Evolutionary conservation across 352 stramenopile genomes (phyloP), one percentile per base, ranked within the genome.

Genomic region (Peronospora destructor): DNA sequence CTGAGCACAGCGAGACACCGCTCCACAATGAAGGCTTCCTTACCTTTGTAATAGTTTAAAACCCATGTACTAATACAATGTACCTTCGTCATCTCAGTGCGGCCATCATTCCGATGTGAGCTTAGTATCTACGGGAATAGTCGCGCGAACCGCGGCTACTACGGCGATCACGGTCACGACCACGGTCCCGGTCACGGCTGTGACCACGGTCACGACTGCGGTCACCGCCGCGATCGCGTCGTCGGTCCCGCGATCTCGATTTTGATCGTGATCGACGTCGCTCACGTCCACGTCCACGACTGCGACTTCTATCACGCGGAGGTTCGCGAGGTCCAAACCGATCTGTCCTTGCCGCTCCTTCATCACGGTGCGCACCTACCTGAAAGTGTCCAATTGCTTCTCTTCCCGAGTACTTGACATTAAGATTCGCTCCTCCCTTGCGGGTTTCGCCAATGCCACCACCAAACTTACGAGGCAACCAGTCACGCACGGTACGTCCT

Each of bases 401-500:
- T 66, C 78, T 59, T 45, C 80, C 80, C 29, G 81, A 92, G 54
- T 92, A 92, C 66, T 92, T 92, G 66, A 92, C 76, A 45, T 89
- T 92, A 17, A 90, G 76, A 42, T 85, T 75, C 1, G 75, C 54
- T 8, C 83, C 76, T 42, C 79, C 81, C 59, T 87, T 87, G 45
- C 77, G 72, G 2, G 77, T 93, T 14, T 94, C 87, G 9, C 94
- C 94, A 50, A 98, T 89, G 48, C 95, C 95, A 26, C 93, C 94
- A 33, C 95, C 95, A 33, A 98, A 90, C 40, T 96, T 87, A 39
- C 90, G 81, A 1, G 95, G 96, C 51, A 96, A 61, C 95, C 96
- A 99, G 49, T 97, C 95, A 0, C 83, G 86, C 32, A 99, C 95
- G 0, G 97, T 99, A 50, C 96, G 89, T 21, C 94, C 96, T 6